A percentile compares a stretch with the other conserved stretches of the same genome.
phyloP scores from a whole-genome alignment of 306 rosid species.

The Prunus mongolica region DNA sequence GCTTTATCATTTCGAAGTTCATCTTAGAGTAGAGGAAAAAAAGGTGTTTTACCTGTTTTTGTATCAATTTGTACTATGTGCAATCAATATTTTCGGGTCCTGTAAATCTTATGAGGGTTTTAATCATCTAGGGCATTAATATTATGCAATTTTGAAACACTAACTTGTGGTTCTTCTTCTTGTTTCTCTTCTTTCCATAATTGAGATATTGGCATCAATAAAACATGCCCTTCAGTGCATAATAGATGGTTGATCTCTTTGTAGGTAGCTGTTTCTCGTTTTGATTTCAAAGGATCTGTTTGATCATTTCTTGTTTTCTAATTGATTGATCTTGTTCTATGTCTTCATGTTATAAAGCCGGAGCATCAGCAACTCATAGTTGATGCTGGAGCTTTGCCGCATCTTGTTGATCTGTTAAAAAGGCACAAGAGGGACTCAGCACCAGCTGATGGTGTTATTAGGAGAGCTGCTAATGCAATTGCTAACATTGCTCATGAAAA shows the following conservation, averaged over 20 bases:
- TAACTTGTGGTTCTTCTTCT: neutral
- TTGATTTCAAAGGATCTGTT: neutral
- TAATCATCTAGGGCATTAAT: neutral
- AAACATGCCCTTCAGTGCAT: neutral
- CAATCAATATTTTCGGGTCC: no score
- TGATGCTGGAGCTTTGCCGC: constrained; percentile 59
- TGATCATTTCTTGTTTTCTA: neutral
- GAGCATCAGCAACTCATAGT: constrained; percentile 52
- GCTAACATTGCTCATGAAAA: constrained; percentile 60
- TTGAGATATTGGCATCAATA: neutral
- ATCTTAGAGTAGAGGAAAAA: neutral
- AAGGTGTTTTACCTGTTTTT: neutral
- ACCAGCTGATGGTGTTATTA: constrained; percentile 35
- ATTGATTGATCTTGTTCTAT: constrained; percentile 1
- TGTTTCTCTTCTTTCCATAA: neutral
- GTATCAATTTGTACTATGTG: neutral
- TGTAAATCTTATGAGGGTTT: neutral
- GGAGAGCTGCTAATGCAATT: constrained; percentile 60
- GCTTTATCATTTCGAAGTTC: neutral
- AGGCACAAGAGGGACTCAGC: constrained; percentile 27
- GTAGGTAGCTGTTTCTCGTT: neutral
- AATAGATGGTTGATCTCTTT: neutral
- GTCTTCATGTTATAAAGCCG: constrained; percentile 37
- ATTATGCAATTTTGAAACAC: neutral
- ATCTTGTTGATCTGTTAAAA: constrained; percentile 47